Percentiles rank a stretch among this genome's conserved stretches.
Evolutionary conservation across 1,139 yeast genomes (phyloP).

Genomic region (Scheffersomyces stambukii): DNA sequence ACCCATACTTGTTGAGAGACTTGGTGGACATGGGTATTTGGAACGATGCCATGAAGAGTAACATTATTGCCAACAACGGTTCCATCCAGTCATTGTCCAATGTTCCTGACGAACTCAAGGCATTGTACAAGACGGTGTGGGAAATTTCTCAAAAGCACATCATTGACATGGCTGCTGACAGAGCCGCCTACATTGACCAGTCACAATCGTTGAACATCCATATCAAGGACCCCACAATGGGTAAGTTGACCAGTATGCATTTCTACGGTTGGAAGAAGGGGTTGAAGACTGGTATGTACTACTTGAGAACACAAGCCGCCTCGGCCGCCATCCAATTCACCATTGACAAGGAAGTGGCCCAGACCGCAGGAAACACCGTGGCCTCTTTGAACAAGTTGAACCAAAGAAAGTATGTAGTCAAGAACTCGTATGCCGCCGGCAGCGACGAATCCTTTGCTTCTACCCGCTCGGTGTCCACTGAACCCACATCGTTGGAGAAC

Average conservation of each 20-base stretch:
- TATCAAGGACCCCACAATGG: constrained; percentile 52
- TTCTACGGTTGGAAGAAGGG: constrained; percentile 64
- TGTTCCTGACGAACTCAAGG: constrained; percentile 49
- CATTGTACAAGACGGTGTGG: constrained; percentile 57
- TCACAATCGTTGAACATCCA: constrained; percentile 59
- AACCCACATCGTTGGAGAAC: constrained; percentile 47
- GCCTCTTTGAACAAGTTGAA: constrained; percentile 55
- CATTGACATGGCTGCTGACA: constrained; percentile 59
- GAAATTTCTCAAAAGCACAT: constrained; percentile 54
- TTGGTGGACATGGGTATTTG: constrained; percentile 53
- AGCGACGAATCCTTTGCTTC: constrained; percentile 30
- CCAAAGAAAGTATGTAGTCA: constrained; percentile 48
- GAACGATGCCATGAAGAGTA: constrained; percentile 51
- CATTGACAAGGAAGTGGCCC: constrained; percentile 39
- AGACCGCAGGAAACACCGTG: constrained; percentile 44
- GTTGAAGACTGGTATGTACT: constrained; percentile 61
- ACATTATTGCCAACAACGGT: constrained; percentile 50
- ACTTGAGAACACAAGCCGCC: constrained; percentile 60
- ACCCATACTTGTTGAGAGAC: constrained; percentile 52
- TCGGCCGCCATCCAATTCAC: constrained; percentile 61
- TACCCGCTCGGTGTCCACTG: constrained; percentile 36
- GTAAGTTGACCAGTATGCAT: constrained; percentile 56
- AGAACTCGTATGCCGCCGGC: constrained; percentile 14
- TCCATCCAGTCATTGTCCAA: constrained; percentile 50
- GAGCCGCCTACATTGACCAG: constrained; percentile 58